A percentile compares a stretch with the other conserved stretches of the same genome.
These are phyloP conservation scores for Yamadazyma aaseri DNA, from an alignment of 1,139 yeast species.

Conservation along the genomic window DNA sequence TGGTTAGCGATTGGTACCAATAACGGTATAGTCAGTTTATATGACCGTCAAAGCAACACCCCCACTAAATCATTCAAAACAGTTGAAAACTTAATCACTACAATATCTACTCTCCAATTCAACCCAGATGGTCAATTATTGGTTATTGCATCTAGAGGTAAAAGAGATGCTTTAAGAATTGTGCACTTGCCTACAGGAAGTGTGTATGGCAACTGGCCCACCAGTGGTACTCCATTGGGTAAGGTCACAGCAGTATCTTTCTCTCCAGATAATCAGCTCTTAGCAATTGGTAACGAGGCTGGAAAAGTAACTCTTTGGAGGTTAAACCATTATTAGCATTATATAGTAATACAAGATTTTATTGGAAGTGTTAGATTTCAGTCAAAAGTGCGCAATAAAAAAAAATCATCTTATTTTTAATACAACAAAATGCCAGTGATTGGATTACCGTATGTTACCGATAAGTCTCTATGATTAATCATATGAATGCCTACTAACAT, in stretches of 20 bases:
- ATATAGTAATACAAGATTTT: no score
- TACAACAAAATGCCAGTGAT: conserved; percentile 54
- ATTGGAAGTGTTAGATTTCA: no score
- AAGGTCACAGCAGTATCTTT: conserved; percentile 82
- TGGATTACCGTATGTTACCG: conserved; percentile 38
- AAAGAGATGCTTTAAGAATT: conserved; percentile 80
- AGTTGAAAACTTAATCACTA: conserved; percentile 78
- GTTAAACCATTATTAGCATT: conserved; percentile 68
- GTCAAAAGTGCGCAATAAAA: no score
- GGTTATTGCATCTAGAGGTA: conserved; percentile 81
- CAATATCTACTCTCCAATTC: conserved; percentile 72
- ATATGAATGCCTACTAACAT: conserved; percentile 6
- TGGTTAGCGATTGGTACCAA: conserved; percentile 90
- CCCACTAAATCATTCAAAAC: conserved; percentile 51
- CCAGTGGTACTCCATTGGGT: conserved; percentile 94
- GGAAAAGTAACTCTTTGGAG: conserved; percentile 92
- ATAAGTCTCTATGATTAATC: neutral
- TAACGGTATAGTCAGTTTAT: conserved; percentile 87
- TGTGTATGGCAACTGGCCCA: conserved; percentile 95
- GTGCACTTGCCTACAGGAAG: conserved; percentile 88
- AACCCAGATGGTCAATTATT: conserved; percentile 88
- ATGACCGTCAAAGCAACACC: conserved; percentile 52
- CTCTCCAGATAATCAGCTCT: conserved; percentile 78
- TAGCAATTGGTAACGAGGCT: conserved; percentile 86
- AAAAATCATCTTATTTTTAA: no score